These are phyloP conservation scores for Ustilago xerochloae DNA, from an alignment of 1,284 basidiomycete genomes.

Conservation along the genomic window DNA sequence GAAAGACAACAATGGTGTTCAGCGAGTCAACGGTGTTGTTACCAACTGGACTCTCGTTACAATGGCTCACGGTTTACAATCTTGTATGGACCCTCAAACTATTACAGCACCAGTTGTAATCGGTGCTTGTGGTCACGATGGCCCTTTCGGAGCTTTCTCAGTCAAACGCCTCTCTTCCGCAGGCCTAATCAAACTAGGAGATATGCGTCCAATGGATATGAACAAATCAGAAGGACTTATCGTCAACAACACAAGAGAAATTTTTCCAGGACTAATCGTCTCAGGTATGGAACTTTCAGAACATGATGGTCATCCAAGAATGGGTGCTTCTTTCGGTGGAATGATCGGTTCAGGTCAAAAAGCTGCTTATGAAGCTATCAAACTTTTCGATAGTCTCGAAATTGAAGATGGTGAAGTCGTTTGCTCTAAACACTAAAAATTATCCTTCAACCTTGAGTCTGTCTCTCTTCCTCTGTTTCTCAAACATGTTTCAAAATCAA, in stretches of 20 bases:
- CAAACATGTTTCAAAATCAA: not conserved
- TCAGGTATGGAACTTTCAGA: constrained; percentile 85
- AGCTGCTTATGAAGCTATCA: constrained; percentile 80
- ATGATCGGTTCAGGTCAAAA: constrained; percentile 84
- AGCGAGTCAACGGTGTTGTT: constrained; percentile 83
- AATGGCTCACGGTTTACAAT: constrained; percentile 76
- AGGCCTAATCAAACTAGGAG: constrained; percentile 80
- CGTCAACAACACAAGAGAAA: constrained; percentile 77
- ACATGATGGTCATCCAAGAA: constrained; percentile 81
- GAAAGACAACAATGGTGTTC: constrained; percentile 64
- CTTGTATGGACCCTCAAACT: constrained; percentile 85
- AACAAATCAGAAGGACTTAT: constrained; percentile 62
- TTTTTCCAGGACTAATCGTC: constrained; percentile 79
- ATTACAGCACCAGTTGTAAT: constrained; percentile 73
- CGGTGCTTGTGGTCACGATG: constrained; percentile 77
- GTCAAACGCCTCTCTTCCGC: constrained; percentile 83
- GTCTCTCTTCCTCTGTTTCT: not conserved
- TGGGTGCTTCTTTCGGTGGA: constrained; percentile 75
- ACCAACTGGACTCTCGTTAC: constrained; percentile 87
- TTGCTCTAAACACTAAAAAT: constrained; percentile 26
- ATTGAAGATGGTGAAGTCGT: constrained; percentile 76
- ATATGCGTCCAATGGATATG: constrained; percentile 74
- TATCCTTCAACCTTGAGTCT: too few species aligned
- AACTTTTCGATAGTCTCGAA: constrained; percentile 74
- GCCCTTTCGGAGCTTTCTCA: constrained; percentile 85